Conservation (phyloP, 371 early-diverging fungal genomes). For the Circinella umbellata region DNA sequence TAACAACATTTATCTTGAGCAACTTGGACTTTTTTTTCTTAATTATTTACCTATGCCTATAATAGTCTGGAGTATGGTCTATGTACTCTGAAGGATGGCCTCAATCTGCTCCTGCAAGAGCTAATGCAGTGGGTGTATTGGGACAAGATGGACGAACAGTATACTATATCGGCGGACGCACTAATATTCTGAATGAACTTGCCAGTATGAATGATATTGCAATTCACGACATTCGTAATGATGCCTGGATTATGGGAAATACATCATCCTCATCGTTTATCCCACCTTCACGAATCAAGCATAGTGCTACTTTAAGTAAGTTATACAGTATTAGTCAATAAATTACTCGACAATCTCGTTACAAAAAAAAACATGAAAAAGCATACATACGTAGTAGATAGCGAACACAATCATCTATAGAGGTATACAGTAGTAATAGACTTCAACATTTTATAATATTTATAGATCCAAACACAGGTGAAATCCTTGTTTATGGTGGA, state of each 20-base stretch:
- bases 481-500: conserved; percentile 1
- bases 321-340: background rate
- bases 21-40: background rate
- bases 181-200: background rate
- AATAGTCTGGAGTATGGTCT: background rate
- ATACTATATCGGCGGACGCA: background rate
- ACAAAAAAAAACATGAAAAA: too few relatives aligned
- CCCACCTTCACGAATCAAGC: background rate
- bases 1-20: too few relatives aligned
- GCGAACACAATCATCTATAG: too few relatives aligned
- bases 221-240: background rate
- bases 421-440: too few relatives aligned
- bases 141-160: background rate
- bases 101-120: background rate
- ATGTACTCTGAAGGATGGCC: background rate
- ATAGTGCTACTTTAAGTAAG: background rate
- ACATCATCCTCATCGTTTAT: background rate
- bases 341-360: too few relatives aligned
- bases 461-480: conserved; percentile 1
- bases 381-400: too few relatives aligned
- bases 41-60: background rate
- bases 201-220: conserved; percentile 2
- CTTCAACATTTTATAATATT: too few relatives aligned
- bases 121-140: background rate
- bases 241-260: background rate